These are phyloP conservation scores for Xylariales sp. DNA, from an alignment of 2,329 filamentous ascomycete species.

Conservation along the genomic window DNA sequence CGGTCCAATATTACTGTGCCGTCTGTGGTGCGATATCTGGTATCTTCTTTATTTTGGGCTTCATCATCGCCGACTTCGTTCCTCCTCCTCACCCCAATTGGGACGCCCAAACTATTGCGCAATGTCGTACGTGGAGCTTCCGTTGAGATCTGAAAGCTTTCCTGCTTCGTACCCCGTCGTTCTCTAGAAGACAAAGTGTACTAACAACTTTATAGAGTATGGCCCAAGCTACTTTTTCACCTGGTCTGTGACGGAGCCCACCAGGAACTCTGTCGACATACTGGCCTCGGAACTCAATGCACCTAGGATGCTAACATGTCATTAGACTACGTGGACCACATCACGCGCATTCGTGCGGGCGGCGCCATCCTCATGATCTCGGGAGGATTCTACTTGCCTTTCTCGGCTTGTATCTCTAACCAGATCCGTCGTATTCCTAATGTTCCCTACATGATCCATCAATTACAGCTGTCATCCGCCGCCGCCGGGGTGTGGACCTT, in stretches of 20 bases:
- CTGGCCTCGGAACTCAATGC: not conserved
- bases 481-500: conserved; percentile 3
- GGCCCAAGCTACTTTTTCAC: too few relatives aligned
- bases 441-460: conserved; percentile 5
- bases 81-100: conserved; percentile 1
- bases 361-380: conserved; percentile 5
- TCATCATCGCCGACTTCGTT: conserved; percentile 2
- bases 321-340: conserved; percentile 3
- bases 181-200: not conserved
- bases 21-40: conserved; percentile 1
- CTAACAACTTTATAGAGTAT: conserved; percentile 1
- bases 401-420: conserved; percentile 4
- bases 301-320: not conserved
- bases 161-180: too few relatives aligned
- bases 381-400: conserved; percentile 4
- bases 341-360: conserved; percentile 3
- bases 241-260: too few relatives aligned
- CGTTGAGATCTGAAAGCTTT: too few relatives aligned
- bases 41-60: conserved; percentile 3
- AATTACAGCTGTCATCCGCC: conserved; percentile 2
- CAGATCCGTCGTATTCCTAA: conserved; percentile 5
- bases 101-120: conserved; percentile 2
- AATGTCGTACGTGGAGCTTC: conserved; percentile 1
- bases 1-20: conserved; percentile 4
- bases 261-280: too few relatives aligned